phyloP scores from a whole-genome alignment of 2,329 filamentous ascomycete genomes.

The Neobulgaria alba region DNA sequence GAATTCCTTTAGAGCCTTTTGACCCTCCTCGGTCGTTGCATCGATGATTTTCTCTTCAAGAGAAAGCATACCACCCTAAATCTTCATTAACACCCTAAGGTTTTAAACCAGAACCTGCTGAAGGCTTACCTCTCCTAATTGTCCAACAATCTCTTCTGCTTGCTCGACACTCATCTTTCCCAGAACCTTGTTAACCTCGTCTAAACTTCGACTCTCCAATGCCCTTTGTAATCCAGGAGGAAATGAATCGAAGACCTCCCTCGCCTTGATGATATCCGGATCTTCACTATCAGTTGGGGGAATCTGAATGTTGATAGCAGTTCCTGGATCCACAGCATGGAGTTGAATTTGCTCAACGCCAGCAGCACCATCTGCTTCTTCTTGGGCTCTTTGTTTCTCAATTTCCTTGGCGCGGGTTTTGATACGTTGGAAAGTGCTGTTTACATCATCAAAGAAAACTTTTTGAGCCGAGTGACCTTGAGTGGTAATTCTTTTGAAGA shows the following conservation, averaged over 20 bases:
- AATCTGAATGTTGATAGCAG: slow-evolving; percentile 80
- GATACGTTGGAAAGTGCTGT: slow-evolving; percentile 78
- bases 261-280: slow-evolving; percentile 51
- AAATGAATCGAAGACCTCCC: slow-evolving; percentile 78
- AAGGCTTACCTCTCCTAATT: slow-evolving; percentile 58
- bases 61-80: slow-evolving; percentile 73
- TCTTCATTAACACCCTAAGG: slow-evolving; percentile 2
- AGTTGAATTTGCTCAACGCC: slow-evolving; percentile 95
- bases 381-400: slow-evolving; percentile 39
- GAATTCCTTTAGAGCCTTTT: slow-evolving; percentile 67
- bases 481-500: slow-evolving; percentile 94
- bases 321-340: slow-evolving; percentile 89
- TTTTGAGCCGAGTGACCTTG: slow-evolving; percentile 82
- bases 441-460: slow-evolving; percentile 88
- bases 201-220: slow-evolving; percentile 78
- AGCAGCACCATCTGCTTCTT: slow-evolving; percentile 44
- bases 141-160: slow-evolving; percentile 74
- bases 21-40: slow-evolving; percentile 81
- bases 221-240: slow-evolving; percentile 72
- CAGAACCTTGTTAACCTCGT: slow-evolving; percentile 80
- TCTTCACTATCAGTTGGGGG: slow-evolving; percentile 62
- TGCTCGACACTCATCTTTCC: slow-evolving; percentile 84
- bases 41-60: slow-evolving; percentile 92
- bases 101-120: background rate
- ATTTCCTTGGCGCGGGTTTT: slow-evolving; percentile 53